Base-by-base conservation (phyloP, 257 asterid species). In the Gynochthodes officinalis region DNA sequence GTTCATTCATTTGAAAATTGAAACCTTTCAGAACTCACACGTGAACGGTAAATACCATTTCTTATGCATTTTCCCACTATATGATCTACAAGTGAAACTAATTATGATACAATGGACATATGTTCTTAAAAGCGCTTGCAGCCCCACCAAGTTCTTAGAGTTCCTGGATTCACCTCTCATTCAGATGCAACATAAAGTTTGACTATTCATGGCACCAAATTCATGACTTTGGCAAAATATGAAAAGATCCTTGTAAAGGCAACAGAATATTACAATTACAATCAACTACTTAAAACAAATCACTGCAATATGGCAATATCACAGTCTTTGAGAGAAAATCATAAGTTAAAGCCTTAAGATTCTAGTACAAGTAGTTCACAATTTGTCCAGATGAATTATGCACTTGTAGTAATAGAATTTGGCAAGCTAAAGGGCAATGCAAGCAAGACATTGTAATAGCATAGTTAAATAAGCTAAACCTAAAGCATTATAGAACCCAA, bases 401-500 rank as follows among this genome's bases (percentile, higher is more conserved):
- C 8, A 61, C 23, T 33, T 15, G 42, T 1, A 14, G n/a, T 3
- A 40, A 15, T 15, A 18, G 21, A 23, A 19, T 70, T 14, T 23
- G 27, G n/a, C 37, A 23, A 0, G 3, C 4, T 19, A 11, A 28
- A 60, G 28, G 28, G 19, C 13, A 13, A 35, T 37, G 27, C 2
- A 25, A 52, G 33, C n/a, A 28, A 40, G 40, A 52, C 15, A 67
- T n/a, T 10, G 18, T 10, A 5, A 28, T n/a, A 65, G 25, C 19
- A 49, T 67, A 14, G 16, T 46, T 21, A 66, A 39, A 42, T 15
- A 33, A 44, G 46, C 52, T 27, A 54, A 7, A 30, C 16, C 23
- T 43, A 37, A 44, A 44, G 60, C 1, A 32, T 54, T 40, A 43
- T 28, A 64, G 44, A 69, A 78, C 73, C 43, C 74, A 54, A 75